A percentile compares a stretch with the other conserved stretches of the same genome.
phyloP scores from a whole-genome alignment of 352 stramenopile genomes.

The Phytophthora tentaculata region DNA sequence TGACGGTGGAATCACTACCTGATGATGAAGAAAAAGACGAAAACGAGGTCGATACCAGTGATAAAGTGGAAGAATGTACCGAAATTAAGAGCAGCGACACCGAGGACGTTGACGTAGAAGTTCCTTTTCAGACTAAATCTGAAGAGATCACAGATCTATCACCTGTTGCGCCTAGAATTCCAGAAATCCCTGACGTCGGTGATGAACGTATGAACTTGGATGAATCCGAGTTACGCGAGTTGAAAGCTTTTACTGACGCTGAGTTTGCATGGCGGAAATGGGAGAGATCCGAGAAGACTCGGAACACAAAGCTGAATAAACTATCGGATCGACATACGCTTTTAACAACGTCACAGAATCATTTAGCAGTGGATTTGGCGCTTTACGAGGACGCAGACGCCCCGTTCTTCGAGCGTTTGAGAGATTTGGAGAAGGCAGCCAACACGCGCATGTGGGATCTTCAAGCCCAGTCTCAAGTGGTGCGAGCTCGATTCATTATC shows the following conservation, averaged over 20 bases:
- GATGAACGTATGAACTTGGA: slow-evolving; percentile 36
- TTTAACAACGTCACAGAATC: slow-evolving; percentile 38
- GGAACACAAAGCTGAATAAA: slow-evolving; percentile 47
- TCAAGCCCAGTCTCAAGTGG: slow-evolving; percentile 63
- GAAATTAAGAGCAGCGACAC: background rate
- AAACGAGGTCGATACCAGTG: slow-evolving; percentile 4
- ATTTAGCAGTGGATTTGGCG: slow-evolving; percentile 53
- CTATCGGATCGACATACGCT: slow-evolving; percentile 25
- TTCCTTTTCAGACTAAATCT: background rate
- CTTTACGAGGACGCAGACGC: slow-evolving; percentile 51
- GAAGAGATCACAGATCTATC: background rate
- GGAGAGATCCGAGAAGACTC: slow-evolving; percentile 48
- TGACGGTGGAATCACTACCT: slow-evolving; percentile 34
- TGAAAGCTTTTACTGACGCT: slow-evolving; percentile 52
- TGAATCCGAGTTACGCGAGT: slow-evolving; percentile 53
- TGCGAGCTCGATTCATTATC: slow-evolving; percentile 62
- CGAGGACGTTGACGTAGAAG: background rate
- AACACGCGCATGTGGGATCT: slow-evolving; percentile 59
- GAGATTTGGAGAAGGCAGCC: slow-evolving; percentile 48
- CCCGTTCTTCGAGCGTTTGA: slow-evolving; percentile 55
- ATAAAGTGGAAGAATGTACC: background rate
- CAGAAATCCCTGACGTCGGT: slow-evolving; percentile 15
- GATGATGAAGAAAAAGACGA: slow-evolving; percentile 28
- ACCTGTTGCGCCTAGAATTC: background rate
- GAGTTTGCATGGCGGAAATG: slow-evolving; percentile 57